Evolutionary conservation across 2,329 filamentous ascomycete genomes (phyloP).

Genomic region (Sporothrix phasma): DNA sequence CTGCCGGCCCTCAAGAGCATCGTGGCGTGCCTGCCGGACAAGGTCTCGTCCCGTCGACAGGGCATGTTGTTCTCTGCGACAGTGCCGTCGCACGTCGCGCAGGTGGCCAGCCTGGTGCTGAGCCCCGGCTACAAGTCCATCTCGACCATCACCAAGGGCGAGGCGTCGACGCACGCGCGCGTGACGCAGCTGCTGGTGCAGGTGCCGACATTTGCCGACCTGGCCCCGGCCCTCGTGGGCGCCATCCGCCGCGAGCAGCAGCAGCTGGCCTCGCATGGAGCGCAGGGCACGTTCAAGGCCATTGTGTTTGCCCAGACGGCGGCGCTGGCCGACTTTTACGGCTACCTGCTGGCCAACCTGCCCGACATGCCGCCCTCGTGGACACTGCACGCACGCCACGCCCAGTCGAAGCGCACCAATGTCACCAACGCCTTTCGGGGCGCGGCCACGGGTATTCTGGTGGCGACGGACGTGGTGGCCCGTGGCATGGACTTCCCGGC

Average conservation of each 20-base stretch:
- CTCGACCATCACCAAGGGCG: conserved; percentile 65
- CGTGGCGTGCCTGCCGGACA: conserved; percentile 57
- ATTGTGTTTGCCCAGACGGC: conserved; percentile 68
- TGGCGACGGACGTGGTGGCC: conserved; percentile 62
- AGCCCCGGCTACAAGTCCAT: conserved; percentile 67
- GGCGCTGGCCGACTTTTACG: conserved; percentile 41
- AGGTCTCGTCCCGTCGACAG: conserved; percentile 47
- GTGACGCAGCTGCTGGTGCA: conserved; percentile 64
- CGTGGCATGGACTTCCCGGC: conserved; percentile 64
- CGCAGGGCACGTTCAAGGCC: conserved; percentile 58
- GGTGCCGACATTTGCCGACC: conserved; percentile 59
- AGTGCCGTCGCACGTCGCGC: conserved; percentile 67
- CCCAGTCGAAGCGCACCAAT: conserved; percentile 39
- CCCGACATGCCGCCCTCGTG: conserved; percentile 34
- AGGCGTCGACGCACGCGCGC: conserved; percentile 63
- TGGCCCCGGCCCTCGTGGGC: conserved; percentile 49
- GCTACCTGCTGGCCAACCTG: conserved; percentile 32
- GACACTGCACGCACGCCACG: conserved; percentile 41
- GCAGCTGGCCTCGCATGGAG: background rate
- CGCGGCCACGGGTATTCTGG: conserved; percentile 42
- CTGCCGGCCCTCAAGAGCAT: conserved; percentile 71
- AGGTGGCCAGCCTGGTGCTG: conserved; percentile 60
- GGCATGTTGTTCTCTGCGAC: conserved; percentile 84
- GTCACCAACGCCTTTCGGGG: conserved; percentile 55
- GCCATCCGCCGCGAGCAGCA: conserved; percentile 38